Conservation (phyloP, 345 rosid species). For the Populus davidiana region DNA sequence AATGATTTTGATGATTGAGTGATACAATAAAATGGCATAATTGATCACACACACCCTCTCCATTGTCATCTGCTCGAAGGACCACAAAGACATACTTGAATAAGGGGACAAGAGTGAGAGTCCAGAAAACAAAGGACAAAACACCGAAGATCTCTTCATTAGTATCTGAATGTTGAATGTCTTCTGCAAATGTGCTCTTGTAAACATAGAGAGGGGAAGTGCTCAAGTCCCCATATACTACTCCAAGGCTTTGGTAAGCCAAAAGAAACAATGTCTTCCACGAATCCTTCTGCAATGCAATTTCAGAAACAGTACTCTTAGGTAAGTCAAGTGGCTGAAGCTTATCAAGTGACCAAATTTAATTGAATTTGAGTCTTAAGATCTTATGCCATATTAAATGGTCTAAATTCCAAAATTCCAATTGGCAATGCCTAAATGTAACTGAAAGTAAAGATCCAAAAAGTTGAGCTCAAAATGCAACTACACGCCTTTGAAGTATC, state of each 20-base stretch:
- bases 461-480: constrained; percentile 10
- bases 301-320: not conserved
- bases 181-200: constrained; percentile 96
- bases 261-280: constrained; percentile 80
- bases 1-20: not conserved
- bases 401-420: not conserved
- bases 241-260: constrained; percentile 98
- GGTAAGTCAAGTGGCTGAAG: not conserved
- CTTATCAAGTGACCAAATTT: not conserved
- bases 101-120: constrained; percentile 88
- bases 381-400: not conserved
- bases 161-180: constrained; percentile 81
- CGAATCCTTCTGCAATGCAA: constrained; percentile 59
- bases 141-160: constrained; percentile 97
- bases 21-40: not conserved
- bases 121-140: constrained; percentile 95
- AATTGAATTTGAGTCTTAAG: not conserved
- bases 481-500: constrained; percentile 63
- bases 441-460: constrained; percentile 1
- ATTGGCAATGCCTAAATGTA: not conserved
- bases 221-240: constrained; percentile 94
- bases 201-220: constrained; percentile 94
- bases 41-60: constrained; percentile 61
- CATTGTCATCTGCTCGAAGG: constrained; percentile 93
- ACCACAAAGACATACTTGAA: constrained; percentile 93